Percentiles rank a stretch among this genome's conserved stretches.
phyloP scores from a whole-genome alignment of 176 grass and related monocot genomes.

The Oryza meyeriana region DNA sequence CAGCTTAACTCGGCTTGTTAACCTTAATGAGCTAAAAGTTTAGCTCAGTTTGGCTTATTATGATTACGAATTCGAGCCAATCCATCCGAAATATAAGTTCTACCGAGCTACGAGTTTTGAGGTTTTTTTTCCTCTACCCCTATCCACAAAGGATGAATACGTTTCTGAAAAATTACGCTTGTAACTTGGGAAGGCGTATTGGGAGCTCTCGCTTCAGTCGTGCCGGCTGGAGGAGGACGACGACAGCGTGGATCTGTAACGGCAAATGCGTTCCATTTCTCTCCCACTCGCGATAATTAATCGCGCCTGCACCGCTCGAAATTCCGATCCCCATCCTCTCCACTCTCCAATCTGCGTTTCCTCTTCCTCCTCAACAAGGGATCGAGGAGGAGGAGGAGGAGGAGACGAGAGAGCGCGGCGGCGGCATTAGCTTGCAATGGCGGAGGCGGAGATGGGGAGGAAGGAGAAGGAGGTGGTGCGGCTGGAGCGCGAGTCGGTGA shows the following conservation, averaged over 20 bases:
- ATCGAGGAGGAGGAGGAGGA: slow-evolving; percentile 11
- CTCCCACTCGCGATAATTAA: slow-evolving; percentile 4
- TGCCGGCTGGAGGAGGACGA: background rate
- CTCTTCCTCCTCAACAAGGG: background rate
- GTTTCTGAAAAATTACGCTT: background rate
- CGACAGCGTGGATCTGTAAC: slow-evolving; percentile 42
- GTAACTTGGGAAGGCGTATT: background rate
- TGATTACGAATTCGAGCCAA: no score
- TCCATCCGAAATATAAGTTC: no score
- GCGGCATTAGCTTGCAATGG: slow-evolving; percentile 15
- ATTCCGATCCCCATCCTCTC: background rate
- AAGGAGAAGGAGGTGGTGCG: slow-evolving; percentile 66
- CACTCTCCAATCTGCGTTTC: background rate
- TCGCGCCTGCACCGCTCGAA: background rate
- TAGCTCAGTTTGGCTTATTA: no score
- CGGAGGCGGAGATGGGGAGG: slow-evolving; percentile 16
- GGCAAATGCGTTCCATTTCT: slow-evolving; percentile 32
- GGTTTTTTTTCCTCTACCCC: no score
- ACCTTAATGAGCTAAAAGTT: no score
- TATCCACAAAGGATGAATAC: background rate
- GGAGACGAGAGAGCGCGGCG: background rate
- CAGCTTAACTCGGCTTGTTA: no score
- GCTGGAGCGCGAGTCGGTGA: slow-evolving; percentile 85
- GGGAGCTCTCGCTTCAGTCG: rapidly evolving
- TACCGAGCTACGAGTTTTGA: no score